Evolutionary conservation across 352 stramenopile species (phyloP).

Genomic region (Globisporangium parvum): DNA sequence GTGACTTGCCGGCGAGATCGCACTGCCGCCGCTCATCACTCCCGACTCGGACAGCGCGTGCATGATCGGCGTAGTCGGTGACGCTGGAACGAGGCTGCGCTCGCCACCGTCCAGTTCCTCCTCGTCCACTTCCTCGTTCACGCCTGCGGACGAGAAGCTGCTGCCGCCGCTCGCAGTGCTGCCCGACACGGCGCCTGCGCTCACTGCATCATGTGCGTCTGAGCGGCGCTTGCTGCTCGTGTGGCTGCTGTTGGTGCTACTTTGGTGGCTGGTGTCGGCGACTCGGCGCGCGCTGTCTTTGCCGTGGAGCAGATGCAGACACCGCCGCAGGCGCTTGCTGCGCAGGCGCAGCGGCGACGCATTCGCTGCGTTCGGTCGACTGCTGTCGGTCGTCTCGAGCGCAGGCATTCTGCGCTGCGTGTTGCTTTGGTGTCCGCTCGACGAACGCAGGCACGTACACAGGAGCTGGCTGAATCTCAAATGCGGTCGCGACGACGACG

Average conservation of each 20-base stretch:
- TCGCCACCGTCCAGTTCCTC: slow-evolving; percentile 7
- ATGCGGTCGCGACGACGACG: too few species aligned
- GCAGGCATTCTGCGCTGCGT: too few species aligned
- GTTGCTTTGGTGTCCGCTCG: too few species aligned
- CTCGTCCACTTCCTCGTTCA: slow-evolving; percentile 5
- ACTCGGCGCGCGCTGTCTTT: background rate
- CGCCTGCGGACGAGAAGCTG: slow-evolving; percentile 14
- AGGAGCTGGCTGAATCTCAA: too few species aligned
- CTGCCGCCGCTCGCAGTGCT: slow-evolving; percentile 10
- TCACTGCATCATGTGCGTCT: background rate
- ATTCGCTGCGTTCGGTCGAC: too few species aligned
- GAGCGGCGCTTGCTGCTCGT: background rate
- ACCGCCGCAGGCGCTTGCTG: background rate
- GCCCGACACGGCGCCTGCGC: background rate
- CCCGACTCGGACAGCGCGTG: slow-evolving; percentile 43
- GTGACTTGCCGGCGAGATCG: slow-evolving; percentile 8
- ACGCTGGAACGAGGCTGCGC: slow-evolving; percentile 5
- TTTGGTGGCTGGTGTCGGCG: background rate
- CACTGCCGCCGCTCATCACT: slow-evolving; percentile 19
- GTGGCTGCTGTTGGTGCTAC: background rate
- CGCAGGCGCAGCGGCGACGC: background rate
- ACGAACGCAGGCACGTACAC: too few species aligned
- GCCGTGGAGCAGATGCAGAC: background rate
- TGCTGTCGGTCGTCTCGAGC: too few species aligned
- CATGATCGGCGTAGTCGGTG: slow-evolving; percentile 12